Evolutionary conservation across 768 basidiomycete species (phyloP), one percentile per base, ranked within the genome.

Genomic region (Mycena vitilis): DNA sequence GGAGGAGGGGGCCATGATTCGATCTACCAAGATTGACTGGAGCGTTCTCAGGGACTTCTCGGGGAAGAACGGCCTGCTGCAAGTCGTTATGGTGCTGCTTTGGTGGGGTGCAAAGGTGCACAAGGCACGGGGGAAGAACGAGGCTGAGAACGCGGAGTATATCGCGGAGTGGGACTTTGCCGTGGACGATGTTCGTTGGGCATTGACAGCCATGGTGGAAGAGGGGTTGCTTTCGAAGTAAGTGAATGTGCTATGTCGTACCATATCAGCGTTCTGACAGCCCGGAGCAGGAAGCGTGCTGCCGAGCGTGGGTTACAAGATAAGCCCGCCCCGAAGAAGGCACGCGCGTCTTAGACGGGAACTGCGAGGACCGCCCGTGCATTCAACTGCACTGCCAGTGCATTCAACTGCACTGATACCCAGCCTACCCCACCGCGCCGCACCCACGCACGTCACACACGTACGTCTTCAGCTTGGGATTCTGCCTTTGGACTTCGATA

Each of bases 31-130:
- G 2, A 38, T 56, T 2, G 55, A 56, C 23, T 56, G 55, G 55
- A 18, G 16, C 6, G 13, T 12, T 37, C 18, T 56, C 1, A 37
- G 55, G 1, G 55, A 56, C n/a, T 40, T 38, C 22, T 56, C 34
- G 10, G 55, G 55, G 18, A 56, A 56, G 55, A 56, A 56, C 40
- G 55, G 55, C 5, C 34, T 56, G 16, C 55, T 56, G 36, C 55
- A 56, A 22, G 55, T 42, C 18, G 20, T 56, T 2, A 56, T 56
- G 55, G 34, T 56, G 5, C 37, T 40, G 18, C 7, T 8, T 2
- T 40, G 55, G 37, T 56, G 55, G 55, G 55, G 55, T 1, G 37
- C 13, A 8, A 34, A 2, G 13, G 53, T 13, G 5, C 53, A 54
- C 34, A 13, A 8, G 20, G 25, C 11, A n/a, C 30, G 30, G 30